A percentile compares a stretch with the other conserved stretches of the same genome.
These are phyloP conservation scores for Malus hybrid DNA, from an alignment of 331 rosid species.

Conservation along the genomic window DNA sequence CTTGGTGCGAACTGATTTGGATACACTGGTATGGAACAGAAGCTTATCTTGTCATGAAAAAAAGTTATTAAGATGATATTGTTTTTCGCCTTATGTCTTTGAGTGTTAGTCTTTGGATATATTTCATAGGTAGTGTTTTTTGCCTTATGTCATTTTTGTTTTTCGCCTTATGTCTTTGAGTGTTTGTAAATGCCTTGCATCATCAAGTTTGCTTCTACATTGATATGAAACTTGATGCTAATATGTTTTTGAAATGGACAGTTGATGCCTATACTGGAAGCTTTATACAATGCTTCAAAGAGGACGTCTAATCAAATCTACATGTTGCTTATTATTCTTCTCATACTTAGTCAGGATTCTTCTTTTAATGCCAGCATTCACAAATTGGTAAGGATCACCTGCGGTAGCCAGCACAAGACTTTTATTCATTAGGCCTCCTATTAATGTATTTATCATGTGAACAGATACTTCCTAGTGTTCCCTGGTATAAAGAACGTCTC, in stretches of 20 bases:
- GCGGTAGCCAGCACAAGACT: background rate
- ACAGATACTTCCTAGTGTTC: constrained; percentile 78
- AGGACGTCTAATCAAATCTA: constrained; percentile 91
- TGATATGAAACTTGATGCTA: constrained; percentile 5
- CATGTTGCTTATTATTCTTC: constrained; percentile 91
- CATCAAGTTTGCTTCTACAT: background rate
- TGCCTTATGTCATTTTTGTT: background rate
- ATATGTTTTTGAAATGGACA: constrained; percentile 42
- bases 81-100: background rate
- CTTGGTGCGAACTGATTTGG: constrained; percentile 97
- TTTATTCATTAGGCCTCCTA: constrained; percentile 10
- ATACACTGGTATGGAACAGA: constrained; percentile 73
- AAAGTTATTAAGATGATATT: background rate
- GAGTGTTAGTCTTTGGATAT: background rate
- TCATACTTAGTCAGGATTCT: constrained; percentile 97
- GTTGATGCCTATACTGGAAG: constrained; percentile 97
- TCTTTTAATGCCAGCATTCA: constrained; percentile 96
- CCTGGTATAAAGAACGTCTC: constrained; percentile 98
- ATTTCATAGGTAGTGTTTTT: background rate
- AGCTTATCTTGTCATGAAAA: constrained; percentile 17
- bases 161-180: background rate
- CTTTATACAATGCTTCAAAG: constrained; percentile 74
- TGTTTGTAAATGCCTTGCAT: background rate
- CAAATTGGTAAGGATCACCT: constrained; percentile 61
- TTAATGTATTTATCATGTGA: constrained; percentile 22